These are phyloP conservation scores for Corchorus olitorius DNA, from an alignment of 345 rosid genomes.

Conservation along the genomic window DNA sequence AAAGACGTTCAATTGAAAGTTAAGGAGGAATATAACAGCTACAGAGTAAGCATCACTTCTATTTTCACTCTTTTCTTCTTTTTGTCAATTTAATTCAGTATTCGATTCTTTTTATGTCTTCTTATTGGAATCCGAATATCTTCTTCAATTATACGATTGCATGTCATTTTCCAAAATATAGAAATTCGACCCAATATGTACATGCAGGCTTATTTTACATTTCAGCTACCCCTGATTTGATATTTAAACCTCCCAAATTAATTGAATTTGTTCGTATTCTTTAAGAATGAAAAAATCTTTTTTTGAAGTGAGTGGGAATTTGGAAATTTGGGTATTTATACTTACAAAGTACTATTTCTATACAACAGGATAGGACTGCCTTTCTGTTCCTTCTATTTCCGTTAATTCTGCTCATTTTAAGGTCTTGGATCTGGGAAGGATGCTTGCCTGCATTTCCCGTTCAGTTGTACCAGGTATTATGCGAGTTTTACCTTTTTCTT, in stretches of 20 bases:
- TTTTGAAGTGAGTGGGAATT: not conserved
- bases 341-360: conserved; percentile 6
- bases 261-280: not conserved
- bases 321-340: not conserved
- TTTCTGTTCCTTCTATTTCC: conserved; percentile 93
- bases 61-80: not conserved
- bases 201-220: not conserved
- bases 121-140: not conserved
- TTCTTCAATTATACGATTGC: conserved; percentile 3
- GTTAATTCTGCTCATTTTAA: conserved; percentile 59
- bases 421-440: conserved; percentile 86
- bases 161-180: not conserved
- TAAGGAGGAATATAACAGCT: conserved; percentile 96
- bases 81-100: not conserved
- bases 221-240: not conserved
- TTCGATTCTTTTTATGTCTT: not conserved
- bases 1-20: conserved; percentile 89
- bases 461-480: conserved; percentile 81
- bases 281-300: not conserved
- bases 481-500: not conserved
- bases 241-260: not conserved
- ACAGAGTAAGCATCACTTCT: conserved; percentile 70
- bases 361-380: conserved; percentile 93
- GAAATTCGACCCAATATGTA: not conserved
- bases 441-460: conserved; percentile 97